phyloP scores from a whole-genome alignment of 1,139 yeast species.

The Scheffersomyces illinoinensis region DNA sequence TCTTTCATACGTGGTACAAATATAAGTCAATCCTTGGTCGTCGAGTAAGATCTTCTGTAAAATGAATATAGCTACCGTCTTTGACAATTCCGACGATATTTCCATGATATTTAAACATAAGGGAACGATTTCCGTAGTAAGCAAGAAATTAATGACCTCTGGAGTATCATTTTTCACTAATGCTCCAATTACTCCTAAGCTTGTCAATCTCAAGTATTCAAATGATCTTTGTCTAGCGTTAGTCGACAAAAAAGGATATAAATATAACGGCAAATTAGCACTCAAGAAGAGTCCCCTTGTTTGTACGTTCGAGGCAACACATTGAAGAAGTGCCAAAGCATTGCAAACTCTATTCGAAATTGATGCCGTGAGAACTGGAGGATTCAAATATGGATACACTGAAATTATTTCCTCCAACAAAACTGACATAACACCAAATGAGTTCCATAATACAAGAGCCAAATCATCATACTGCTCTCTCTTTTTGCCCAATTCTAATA shows the following conservation, averaged over 20 bases:
- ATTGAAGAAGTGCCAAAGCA: slow-evolving; percentile 90
- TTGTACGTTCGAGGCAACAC: slow-evolving; percentile 94
- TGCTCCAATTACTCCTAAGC: slow-evolving; percentile 96
- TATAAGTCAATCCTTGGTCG: slow-evolving; percentile 86
- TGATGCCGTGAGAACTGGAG: slow-evolving; percentile 82
- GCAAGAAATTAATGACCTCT: slow-evolving; percentile 85
- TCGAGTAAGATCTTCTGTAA: slow-evolving; percentile 90
- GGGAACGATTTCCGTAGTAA: slow-evolving; percentile 94
- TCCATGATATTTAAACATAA: slow-evolving; percentile 94
- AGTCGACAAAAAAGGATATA: slow-evolving; percentile 92
- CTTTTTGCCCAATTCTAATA: slow-evolving; percentile 87
- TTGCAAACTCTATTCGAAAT: slow-evolving; percentile 95
- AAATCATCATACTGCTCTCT: slow-evolving; percentile 93
- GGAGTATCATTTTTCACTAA: slow-evolving; percentile 94
- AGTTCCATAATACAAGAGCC: slow-evolving; percentile 91
- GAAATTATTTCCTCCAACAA: slow-evolving; percentile 84
- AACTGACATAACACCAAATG: slow-evolving; percentile 95
- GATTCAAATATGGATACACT: slow-evolving; percentile 86
- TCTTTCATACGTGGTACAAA: slow-evolving; percentile 93
- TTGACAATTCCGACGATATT: slow-evolving; percentile 87
- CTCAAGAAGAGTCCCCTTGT: slow-evolving; percentile 81
- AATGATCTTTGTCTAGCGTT: slow-evolving; percentile 90
- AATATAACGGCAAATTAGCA: slow-evolving; percentile 89
- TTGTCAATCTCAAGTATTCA: slow-evolving; percentile 88
- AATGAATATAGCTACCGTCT: slow-evolving; percentile 94